Evolutionary conservation across 305 asterid genomes (phyloP), one percentile per base, ranked within the genome.

Genomic region (Fraxinus sp.): DNA sequence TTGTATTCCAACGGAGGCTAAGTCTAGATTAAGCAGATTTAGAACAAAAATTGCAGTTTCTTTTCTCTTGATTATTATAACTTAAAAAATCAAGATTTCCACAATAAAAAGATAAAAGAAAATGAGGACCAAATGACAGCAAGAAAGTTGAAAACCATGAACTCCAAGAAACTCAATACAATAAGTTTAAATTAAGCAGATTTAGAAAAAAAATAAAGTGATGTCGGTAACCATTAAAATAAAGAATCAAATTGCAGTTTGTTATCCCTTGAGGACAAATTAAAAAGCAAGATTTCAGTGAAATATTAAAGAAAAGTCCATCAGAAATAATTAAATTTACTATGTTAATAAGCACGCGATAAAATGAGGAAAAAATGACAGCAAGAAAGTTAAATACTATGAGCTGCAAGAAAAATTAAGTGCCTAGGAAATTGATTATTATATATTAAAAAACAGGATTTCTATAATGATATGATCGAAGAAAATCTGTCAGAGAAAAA

Each of bases 81-180:
- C 24, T 18, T 18, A 39, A 55, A 49, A 55, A n/a, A 16, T 18
- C 66, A 18, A n/a, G 26, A 55, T 55, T 55, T 57, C 4, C 28
- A 18, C 7, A n/a, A 16, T 52, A n/a, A 16, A 52, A 52, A 52
- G 16, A 52, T 52, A 52, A 52, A 57, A 18, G 26, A 57, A 57
- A 18, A 57, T 57, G 28, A 55, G 66, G 66, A 52, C 22, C 22
- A 16, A 52, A 4, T 16, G 62, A 57, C 26, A 57, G 11, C 82
- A 82, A 24, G 78, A 28, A 78, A 70, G 26, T 33, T 78, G 66
- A 83, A 82, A 84, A 73, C 72, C 83, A 72, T 72, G 76, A 82
- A 80, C 82, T 72, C 75, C 86, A 84, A 68, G 76, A 84, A 66
- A 74, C 22, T 18, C 2, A n/a, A 8, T 71, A 44, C 18, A 6